These are phyloP conservation scores for Fusarium camptoceras DNA, from an alignment of 2,329 filamentous ascomycete genomes.

Conservation along the genomic window DNA sequence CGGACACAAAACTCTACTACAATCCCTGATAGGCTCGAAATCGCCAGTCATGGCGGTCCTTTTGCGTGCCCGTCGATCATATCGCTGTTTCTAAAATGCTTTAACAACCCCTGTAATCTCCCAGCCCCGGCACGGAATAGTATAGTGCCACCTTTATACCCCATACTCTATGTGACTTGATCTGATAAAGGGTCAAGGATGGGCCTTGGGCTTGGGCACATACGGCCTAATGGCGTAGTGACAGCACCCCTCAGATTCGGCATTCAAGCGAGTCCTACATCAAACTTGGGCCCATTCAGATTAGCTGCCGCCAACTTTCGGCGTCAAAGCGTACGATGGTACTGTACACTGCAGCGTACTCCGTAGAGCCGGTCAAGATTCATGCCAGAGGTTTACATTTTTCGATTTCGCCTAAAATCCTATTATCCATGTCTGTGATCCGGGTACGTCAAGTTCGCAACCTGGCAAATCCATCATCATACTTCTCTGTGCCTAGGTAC, in stretches of 20 bases:
- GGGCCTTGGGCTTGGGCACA: background rate
- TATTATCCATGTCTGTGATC: background rate
- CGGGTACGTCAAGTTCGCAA: background rate
- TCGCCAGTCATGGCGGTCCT: slow-evolving; percentile 15
- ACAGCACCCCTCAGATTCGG: slow-evolving; percentile 21
- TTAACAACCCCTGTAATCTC: slow-evolving; percentile 17
- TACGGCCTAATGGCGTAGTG: slow-evolving; percentile 4
- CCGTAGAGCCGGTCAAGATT: slow-evolving; percentile 4
- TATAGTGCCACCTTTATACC: slow-evolving; percentile 19
- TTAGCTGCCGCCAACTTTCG: slow-evolving; percentile 5
- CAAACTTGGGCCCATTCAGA: slow-evolving; percentile 2
- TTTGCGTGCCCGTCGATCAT: slow-evolving; percentile 26
- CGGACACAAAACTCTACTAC: background rate
- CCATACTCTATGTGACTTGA: slow-evolving; percentile 21
- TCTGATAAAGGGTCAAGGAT: slow-evolving; percentile 19
- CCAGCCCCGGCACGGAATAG: background rate
- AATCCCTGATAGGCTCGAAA: slow-evolving; percentile 2
- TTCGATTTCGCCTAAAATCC: slow-evolving; percentile 8
- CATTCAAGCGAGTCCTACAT: slow-evolving; percentile 9
- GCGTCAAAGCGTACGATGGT: slow-evolving; percentile 11
- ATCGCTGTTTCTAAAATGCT: slow-evolving; percentile 6
- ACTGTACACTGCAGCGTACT: background rate
- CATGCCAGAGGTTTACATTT: slow-evolving; percentile 11
- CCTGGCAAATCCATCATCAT: slow-evolving; percentile 7
- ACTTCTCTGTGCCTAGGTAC: background rate